phyloP scores from a whole-genome alignment of 257 asterid genomes.

The Capsicum baccatum region DNA sequence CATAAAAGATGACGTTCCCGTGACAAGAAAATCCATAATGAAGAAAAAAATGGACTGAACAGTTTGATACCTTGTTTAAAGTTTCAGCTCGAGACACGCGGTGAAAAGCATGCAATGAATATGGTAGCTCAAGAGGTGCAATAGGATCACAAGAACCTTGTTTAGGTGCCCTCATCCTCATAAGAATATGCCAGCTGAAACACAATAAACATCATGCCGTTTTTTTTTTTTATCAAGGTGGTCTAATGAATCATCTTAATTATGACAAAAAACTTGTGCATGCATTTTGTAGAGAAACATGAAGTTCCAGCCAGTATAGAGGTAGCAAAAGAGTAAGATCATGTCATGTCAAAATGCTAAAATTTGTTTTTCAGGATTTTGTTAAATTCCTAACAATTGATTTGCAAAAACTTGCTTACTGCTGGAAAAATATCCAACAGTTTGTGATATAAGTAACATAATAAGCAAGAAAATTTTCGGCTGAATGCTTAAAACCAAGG shows the following conservation, averaged over 20 bases:
- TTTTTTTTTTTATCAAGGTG: background rate
- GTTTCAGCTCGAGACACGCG: conserved; percentile 61
- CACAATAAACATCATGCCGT: background rate
- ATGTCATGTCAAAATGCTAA: background rate
- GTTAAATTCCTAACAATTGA: background rate
- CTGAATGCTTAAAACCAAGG: background rate
- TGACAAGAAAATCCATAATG: background rate
- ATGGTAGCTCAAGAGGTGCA: conserved; percentile 87
- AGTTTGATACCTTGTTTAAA: conserved; percentile 57
- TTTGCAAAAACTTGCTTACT: background rate
- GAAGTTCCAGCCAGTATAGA: background rate
- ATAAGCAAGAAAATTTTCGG: background rate
- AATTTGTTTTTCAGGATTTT: background rate
- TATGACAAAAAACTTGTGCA: background rate
- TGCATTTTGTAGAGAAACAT: conserved; percentile 2
- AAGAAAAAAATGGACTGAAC: background rate
- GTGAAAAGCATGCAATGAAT: conserved; percentile 73
- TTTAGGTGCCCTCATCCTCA: conserved; percentile 71
- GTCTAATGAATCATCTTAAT: background rate
- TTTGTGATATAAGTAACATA: background rate
- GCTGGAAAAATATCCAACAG: background rate
- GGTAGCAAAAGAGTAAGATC: background rate
- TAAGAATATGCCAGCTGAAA: conserved; percentile 84
- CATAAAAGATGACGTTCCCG: background rate
- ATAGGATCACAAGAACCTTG: conserved; percentile 70